Evolutionary conservation across 169 alveolate species (phyloP).

Genomic region (Amoebophrya sp.): DNA sequence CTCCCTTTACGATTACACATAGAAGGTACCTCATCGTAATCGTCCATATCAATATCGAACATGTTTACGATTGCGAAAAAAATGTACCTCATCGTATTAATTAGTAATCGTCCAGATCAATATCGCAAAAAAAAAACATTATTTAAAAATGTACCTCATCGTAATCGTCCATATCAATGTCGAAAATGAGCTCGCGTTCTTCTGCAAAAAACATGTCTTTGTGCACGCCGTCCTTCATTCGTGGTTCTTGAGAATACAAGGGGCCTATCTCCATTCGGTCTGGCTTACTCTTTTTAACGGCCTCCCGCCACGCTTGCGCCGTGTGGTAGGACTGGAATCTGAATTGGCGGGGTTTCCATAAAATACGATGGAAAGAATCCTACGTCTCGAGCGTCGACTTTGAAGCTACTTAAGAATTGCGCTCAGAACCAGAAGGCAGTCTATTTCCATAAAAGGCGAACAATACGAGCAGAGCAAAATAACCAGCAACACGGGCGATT

Average conservation of each 20-base stretch:
- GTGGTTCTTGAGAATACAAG: background rate
- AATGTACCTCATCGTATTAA: too few species aligned
- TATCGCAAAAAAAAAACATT: background rate
- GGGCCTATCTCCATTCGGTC: background rate
- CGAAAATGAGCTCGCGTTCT: background rate
- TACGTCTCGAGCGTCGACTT: too few species aligned
- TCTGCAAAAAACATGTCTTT: background rate
- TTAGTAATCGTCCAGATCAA: background rate
- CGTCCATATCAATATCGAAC: slow-evolving; percentile 90
- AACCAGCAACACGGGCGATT: too few species aligned
- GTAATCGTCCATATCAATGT: slow-evolving; percentile 96
- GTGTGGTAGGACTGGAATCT: background rate
- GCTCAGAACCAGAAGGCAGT: too few species aligned
- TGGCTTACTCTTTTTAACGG: background rate
- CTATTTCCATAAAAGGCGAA: too few species aligned
- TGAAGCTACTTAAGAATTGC: too few species aligned
- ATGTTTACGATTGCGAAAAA: too few species aligned
- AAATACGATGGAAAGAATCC: too few species aligned
- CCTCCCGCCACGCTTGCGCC: background rate
- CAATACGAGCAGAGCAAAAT: too few species aligned
- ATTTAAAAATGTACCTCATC: slow-evolving; percentile 62
- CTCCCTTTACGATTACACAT: too few species aligned
- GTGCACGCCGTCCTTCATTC: background rate
- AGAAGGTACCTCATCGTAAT: slow-evolving; percentile 77
- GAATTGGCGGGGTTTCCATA: background rate